A percentile compares a stretch with the other conserved stretches of the same genome.
Conservation (phyloP, 331 rosid genomes). For the Malus hybrid region DNA sequence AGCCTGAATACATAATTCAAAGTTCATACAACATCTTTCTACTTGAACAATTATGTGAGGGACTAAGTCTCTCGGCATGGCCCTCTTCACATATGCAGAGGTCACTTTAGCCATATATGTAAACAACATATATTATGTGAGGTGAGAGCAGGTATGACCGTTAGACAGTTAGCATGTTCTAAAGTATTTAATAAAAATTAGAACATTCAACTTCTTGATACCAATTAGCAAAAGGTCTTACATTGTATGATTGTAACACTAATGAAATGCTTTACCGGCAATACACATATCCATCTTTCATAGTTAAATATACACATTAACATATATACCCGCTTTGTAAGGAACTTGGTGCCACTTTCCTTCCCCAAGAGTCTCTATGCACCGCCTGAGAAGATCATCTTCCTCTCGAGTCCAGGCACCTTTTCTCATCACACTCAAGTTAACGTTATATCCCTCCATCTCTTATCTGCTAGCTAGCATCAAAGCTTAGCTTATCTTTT, state of each 20-base stretch:
- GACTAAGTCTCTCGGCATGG: neutral
- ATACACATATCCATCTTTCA: neutral
- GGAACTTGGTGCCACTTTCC: constrained; percentile 46
- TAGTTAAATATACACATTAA: neutral
- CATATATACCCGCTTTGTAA: constrained; percentile 27
- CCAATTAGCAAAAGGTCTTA: neutral
- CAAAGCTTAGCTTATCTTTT: neutral
- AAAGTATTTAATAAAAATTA: too few species aligned
- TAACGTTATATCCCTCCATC: neutral
- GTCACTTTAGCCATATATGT: too few species aligned
- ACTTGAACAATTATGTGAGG: neutral
- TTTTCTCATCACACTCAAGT: constrained; percentile 14
- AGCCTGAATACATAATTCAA: neutral
- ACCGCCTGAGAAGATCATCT: constrained; percentile 26
- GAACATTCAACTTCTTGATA: neutral
- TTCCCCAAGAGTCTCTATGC: constrained; percentile 23
- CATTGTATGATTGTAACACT: neutral
- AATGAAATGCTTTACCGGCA: neutral
- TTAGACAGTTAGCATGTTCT: neutral
- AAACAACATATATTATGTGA: too few species aligned
- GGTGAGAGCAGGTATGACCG: too few species aligned
- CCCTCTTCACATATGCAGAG: too few species aligned
- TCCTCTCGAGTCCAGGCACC: constrained; percentile 31
- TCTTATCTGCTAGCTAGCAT: neutral
- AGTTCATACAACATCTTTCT: neutral